Base-by-base conservation (phyloP, 495 filamentous ascomycete species). In the Clohesyomyces aquaticus region DNA sequence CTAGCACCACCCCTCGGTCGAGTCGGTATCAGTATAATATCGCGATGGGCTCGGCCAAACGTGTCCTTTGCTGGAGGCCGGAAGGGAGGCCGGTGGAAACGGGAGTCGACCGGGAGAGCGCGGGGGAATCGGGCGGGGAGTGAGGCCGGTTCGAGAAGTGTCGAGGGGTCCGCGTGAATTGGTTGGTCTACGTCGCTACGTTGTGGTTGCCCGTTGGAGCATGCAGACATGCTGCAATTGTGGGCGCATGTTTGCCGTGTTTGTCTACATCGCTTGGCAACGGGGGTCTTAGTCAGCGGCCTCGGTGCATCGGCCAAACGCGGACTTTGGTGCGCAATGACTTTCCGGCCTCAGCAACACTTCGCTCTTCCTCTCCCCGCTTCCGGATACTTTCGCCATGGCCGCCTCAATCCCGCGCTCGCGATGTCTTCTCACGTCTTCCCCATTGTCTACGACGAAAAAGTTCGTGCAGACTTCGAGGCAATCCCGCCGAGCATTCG, bases 401-500 rank as follows among this genome's bases (percentile, higher is more conserved):
- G 52, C 59, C 22, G 45, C 59, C 10, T 67, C 65, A 21, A 35
- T 63, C 3, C 38, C 59, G 9, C 65, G 59, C 12, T 52, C 59
- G 3, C 42, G 65, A 29, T 67, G 58, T 46, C 59, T 62, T n/a
- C 35, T 67, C 0, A 16, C 29, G 0, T 57, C 65, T 18, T 42
- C 59, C 0, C 1, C 52, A 52, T 21, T 38, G 1, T 29, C 19
- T 9, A 29, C 59, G 3, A 0, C 59, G 18, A 11, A 51, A 11
- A 41, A 51, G n/a, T 11, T 52, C 11, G 12, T 22, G 14, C 12
- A 18, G 22, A 38, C 25, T 3, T 12, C 49, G 9, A 47, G 51
- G 2, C 43, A 56, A 29, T 54, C 14, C 25, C 58, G 49, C 14
- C 75, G 79, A 14, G 59, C 71, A 41, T 75, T 82, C 61, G 80